Evolutionary conservation across 495 filamentous ascomycete species (phyloP), one percentile per base, ranked within the genome.

Genomic region (Chlorociboria aeruginascens): DNA sequence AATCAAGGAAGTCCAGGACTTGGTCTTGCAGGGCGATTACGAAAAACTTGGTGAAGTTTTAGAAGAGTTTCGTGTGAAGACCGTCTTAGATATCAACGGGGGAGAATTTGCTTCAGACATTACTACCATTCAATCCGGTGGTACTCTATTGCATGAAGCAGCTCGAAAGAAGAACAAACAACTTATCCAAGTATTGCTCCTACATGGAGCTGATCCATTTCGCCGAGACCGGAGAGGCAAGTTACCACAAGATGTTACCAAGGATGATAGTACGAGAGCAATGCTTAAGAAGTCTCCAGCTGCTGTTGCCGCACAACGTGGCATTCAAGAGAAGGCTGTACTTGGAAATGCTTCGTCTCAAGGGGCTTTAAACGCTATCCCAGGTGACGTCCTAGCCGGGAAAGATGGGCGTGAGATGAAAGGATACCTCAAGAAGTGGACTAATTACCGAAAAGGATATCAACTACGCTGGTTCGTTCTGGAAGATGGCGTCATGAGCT

Each of bases 361-460:
- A 53, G 73, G 69, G 1, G 69, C 74, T 7, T 61, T 74, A 3
- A 68, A 69, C 7, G 69, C 75, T 36, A 68, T 69, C 0, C 66
- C 71, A 29, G 73, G 77, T 13, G 85, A 93, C 52, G 70, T 72
- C 28, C 66, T 88, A 46, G 81, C 81, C 37, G 79, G 82, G 7
- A 92, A 89, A 53, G 92, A 98, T 51, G 79, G 82, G 8, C 78
- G 89, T 38, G 92, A 97, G 63, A 96, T 97, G 87, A 95, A 89
- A 66, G 92, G 92, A 8, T 98, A 97, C 62, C 69, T 98, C 48
- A 95, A 95, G 63, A 98, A 98, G 60, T 98, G 92, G 92, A 97
- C 92, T 16, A 98, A 98, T 57, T 98, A 98, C 62, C 87, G 89
- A 8, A 86, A 80, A 58, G 92, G 92, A 3, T 97, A 92, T 67